Percentiles rank a stretch among this genome's conserved stretches.
Conservation (phyloP, 108 stramenopile genomes). For the Stephanodiscus triporus region DNA sequence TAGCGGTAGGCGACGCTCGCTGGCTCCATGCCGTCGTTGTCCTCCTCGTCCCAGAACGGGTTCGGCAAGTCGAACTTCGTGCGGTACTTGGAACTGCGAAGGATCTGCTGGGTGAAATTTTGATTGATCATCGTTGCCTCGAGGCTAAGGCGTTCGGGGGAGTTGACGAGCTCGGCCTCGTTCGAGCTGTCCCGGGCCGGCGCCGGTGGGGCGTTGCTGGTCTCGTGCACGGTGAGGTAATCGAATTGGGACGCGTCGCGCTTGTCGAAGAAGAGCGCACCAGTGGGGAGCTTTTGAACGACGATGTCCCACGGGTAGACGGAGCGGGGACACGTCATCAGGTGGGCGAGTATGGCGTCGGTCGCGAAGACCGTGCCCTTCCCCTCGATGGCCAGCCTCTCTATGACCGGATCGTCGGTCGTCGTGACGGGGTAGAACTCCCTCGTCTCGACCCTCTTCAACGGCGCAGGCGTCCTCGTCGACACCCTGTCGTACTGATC, state of each 20-base stretch:
- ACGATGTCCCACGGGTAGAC: conserved; percentile 99
- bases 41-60: conserved; percentile 95
- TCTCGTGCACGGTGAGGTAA: conserved; percentile 93
- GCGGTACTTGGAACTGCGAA: conserved; percentile 67
- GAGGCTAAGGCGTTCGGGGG: conserved; percentile 87
- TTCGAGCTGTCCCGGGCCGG: conserved; percentile 47
- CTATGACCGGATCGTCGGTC: conserved; percentile 97
- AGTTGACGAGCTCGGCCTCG: conserved; percentile 80
- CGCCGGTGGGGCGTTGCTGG: conserved; percentile 79
- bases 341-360: conserved; percentile 94
- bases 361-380: conserved; percentile 94
- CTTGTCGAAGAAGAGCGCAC: conserved; percentile 95
- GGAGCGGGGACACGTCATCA: conserved; percentile 95
- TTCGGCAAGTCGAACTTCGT: conserved; percentile 62
- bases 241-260: conserved; percentile 94
- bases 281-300: conserved; percentile 90
- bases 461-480: conserved; percentile 62
- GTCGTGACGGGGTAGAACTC: conserved; percentile 96
- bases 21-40: conserved; percentile 93
- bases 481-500: conserved; percentile 93
- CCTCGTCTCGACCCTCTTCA: conserved; percentile 85
- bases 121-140: conserved; percentile 98
- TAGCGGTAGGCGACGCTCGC: conserved; percentile 97
- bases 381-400: conserved; percentile 92
- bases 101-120: conserved; percentile 97